phyloP scores from a whole-genome alignment of 116 monocot species.

The Trichopus zeylanicus region DNA sequence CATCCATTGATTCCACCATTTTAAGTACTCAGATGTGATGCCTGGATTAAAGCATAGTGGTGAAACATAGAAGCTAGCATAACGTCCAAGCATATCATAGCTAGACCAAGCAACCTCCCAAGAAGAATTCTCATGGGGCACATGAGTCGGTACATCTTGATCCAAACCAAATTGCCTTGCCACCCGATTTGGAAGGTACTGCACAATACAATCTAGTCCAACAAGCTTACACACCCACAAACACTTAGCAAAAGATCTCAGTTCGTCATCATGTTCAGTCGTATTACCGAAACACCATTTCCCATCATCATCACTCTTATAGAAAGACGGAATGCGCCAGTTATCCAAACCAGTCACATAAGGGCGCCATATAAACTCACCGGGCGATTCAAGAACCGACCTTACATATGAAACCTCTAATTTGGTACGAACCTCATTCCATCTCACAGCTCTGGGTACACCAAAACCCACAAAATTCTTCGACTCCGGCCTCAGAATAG shows the following conservation, averaged over 20 bases:
- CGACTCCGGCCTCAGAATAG: constrained; percentile 23
- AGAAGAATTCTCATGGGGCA: constrained; percentile 17
- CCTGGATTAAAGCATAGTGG: constrained; percentile 10
- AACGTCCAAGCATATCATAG: constrained; percentile 12
- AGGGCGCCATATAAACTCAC: constrained; percentile 49
- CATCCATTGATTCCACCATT: constrained; percentile 24
- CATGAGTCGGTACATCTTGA: constrained; percentile 40
- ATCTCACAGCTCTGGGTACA: constrained; percentile 37
- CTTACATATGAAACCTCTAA: constrained; percentile 18
- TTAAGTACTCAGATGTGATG: constrained; percentile 15
- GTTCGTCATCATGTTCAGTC: constrained; percentile 19
- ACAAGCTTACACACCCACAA: constrained; percentile 42
- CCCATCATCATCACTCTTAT: constrained; percentile 28
- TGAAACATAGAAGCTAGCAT: constrained; percentile 13
- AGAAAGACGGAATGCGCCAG: constrained; percentile 29
- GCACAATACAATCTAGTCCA: constrained; percentile 42
- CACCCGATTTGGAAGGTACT: constrained; percentile 55
- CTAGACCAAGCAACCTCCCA: constrained; percentile 36
- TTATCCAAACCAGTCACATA: constrained; percentile 23
- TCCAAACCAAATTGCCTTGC: constrained; percentile 64
- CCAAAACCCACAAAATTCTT: constrained; percentile 8
- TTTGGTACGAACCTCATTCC: constrained; percentile 42
- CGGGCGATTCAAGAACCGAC: constrained; percentile 18
- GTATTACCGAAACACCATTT: constrained; percentile 18
- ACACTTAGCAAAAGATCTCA: constrained; percentile 22